Conservation (phyloP, 176 grass and related monocot genomes). For the Ampelocalamus luodianensis region DNA sequence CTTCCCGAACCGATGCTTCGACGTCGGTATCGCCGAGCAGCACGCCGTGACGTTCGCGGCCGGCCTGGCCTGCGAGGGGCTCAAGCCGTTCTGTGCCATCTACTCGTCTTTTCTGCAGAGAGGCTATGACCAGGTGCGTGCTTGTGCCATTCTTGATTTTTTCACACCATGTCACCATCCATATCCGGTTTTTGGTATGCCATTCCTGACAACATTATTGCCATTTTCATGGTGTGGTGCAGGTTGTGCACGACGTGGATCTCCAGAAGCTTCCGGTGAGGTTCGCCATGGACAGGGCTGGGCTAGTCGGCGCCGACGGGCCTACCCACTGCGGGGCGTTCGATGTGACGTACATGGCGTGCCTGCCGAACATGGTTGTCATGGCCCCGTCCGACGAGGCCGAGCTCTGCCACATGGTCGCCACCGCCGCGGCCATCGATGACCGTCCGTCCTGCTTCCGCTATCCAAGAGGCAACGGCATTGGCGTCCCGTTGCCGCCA, state of each 20-base stretch:
- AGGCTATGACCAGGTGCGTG: constrained; percentile 81
- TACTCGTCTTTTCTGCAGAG: constrained; percentile 98
- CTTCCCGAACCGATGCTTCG: constrained; percentile 90
- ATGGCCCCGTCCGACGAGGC: constrained; percentile 97
- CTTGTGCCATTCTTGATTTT: not conserved
- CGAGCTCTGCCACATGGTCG: constrained; percentile 96
- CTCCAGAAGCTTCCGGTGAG: constrained; percentile 92
- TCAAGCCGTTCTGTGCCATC: constrained; percentile 98
- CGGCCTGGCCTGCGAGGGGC: constrained; percentile 85
- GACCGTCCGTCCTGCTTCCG: constrained; percentile 92
- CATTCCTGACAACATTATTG: not conserved
- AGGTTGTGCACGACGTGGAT: constrained; percentile 95
- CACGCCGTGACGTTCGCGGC: constrained; percentile 97
- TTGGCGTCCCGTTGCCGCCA: constrained; percentile 70
- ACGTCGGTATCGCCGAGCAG: constrained; percentile 98
- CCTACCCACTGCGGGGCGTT: constrained; percentile 91
- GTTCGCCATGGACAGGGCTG: constrained; percentile 96
- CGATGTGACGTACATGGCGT: constrained; percentile 96
- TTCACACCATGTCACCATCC: too few relatives aligned
- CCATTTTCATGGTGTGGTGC: not conserved
- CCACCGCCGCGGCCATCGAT: constrained; percentile 88
- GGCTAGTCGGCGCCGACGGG: constrained; percentile 89
- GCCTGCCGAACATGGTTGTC: constrained; percentile 95
- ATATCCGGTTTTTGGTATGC: not conserved
- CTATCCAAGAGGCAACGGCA: constrained; percentile 87